Conservation (phyloP, 441 rosid genomes). For the Brassica balearica region DNA sequence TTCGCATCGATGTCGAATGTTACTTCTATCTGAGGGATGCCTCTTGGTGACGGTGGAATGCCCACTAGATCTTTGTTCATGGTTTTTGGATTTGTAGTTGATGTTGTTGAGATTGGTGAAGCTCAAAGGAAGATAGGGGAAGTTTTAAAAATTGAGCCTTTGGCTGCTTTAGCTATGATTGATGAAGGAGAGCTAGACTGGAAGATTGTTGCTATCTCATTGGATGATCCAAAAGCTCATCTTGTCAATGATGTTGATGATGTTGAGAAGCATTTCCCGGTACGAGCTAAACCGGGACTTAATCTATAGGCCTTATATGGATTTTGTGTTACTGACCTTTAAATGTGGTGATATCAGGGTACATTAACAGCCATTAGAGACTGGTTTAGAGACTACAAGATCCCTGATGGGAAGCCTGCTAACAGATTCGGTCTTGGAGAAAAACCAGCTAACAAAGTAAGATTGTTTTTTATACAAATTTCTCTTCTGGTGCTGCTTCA, state of each 20-base stretch:
- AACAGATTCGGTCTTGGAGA: too few relatives aligned
- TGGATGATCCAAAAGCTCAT: slow-evolving; percentile 90
- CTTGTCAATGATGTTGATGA: slow-evolving; percentile 86
- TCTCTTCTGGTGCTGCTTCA: too few relatives aligned
- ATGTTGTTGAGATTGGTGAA: slow-evolving; percentile 93
- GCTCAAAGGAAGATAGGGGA: slow-evolving; percentile 69
- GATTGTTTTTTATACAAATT: too few relatives aligned
- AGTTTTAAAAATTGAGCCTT: slow-evolving; percentile 72
- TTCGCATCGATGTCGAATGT: too few relatives aligned
- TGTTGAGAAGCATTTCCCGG: slow-evolving; percentile 94
- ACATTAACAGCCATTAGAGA: too few relatives aligned
- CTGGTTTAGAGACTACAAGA: too few relatives aligned
- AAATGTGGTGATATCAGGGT: slow-evolving; percentile 56
- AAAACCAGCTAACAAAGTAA: too few relatives aligned
- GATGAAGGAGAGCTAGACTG: slow-evolving; percentile 96
- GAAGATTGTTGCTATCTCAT: slow-evolving; percentile 87
- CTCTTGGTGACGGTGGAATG: too few relatives aligned
- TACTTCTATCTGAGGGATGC: too few relatives aligned
- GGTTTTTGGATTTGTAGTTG: slow-evolving; percentile 55
- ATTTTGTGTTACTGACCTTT: not conserved
- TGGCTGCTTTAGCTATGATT: slow-evolving; percentile 88
- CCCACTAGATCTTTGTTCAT: not conserved
- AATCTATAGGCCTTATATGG: not conserved
- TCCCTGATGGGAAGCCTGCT: too few relatives aligned
- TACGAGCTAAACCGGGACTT: slow-evolving; percentile 40